phyloP scores from a whole-genome alignment of 2,329 filamentous ascomycete species.

The Sporothrix schenckii region DNA sequence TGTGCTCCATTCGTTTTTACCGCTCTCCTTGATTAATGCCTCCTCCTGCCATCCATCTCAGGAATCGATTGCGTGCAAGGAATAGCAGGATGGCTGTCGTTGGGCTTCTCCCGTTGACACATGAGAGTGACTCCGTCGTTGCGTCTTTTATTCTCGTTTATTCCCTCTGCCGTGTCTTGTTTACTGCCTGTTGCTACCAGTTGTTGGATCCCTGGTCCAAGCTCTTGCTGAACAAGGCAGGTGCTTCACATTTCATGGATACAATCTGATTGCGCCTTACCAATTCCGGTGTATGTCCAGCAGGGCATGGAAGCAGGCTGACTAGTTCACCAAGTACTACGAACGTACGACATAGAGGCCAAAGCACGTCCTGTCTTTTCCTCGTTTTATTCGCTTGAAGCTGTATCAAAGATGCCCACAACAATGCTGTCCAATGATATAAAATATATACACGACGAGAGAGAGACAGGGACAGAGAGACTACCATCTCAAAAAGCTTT shows the following conservation, averaged over 20 bases:
- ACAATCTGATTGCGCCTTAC: background rate
- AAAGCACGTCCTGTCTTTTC: no score
- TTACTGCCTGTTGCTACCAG: background rate
- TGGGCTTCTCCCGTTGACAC: background rate
- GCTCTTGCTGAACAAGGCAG: constrained; percentile 16
- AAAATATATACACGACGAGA: no score
- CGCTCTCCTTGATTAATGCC: background rate
- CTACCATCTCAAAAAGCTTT: background rate
- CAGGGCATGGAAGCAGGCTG: background rate
- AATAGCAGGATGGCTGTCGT: no score
- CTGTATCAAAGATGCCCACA: no score
- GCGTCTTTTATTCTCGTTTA: background rate
- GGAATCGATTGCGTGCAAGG: background rate
- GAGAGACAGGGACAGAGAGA: no score
- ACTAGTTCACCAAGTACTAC: no score
- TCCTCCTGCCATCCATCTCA: background rate
- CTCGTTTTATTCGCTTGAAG: no score
- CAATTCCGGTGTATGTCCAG: background rate
- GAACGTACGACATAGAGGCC: no score
- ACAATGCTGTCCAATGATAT: no score
- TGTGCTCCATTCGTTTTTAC: background rate
- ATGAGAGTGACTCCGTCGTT: background rate
- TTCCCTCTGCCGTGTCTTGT: background rate
- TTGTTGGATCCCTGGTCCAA: background rate
- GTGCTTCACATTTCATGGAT: background rate